Base-by-base conservation (phyloP, 2,329 filamentous ascomycete species). In the Pyrenophora tritici-repentis region DNA sequence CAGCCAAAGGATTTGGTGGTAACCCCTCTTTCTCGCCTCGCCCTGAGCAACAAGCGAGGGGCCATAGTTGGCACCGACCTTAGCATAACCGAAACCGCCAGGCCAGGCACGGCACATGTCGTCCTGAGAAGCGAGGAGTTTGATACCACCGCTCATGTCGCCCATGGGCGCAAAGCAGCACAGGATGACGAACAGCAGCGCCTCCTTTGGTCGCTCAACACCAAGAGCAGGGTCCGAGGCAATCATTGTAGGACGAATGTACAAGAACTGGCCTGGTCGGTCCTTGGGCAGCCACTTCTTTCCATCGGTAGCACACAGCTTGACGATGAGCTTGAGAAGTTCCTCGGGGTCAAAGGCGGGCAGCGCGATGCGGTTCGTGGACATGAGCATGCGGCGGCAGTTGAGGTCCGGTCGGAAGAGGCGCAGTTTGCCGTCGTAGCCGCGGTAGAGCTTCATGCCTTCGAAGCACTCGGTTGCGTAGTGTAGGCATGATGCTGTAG, bases 401-500 rank as follows among this genome's bases (percentile, higher is more conserved):
- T 93, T 93, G 68, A 84, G 81, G 61, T 86, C 78, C 0, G 89
- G 87, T n/a, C 89, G 86, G 82, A 93, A 93, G 48, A 92, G 78
- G 52, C 89, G 86, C 47, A 92, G 81, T 65, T 82, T 83, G 63
- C 86, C 87, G 71, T 93, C 88, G 60, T 82, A 75, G 71, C 86
- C 76, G 68, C 84, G 86, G 72, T 85, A 84, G 38, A 84, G 84
- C 76, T 95, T 96, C 77, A 87, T 81, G 10, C 91, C 91, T 76
- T 96, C 91, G 76, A 95, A 96, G 74, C 91, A 95, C 75, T 93
- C 88, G 40, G 90, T 95, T 9, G 90, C 91, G 75, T 96, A 96
- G 80, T 96, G 91, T 53, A 96, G 82, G 55, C 86, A 86, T 3
- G 86, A 89, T 12, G 90, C 89, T 4, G 88, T 92, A 31, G 91